Evolutionary conservation across 2,329 filamentous ascomycete genomes (phyloP).

Genomic region (Fusarium miscanthi): DNA sequence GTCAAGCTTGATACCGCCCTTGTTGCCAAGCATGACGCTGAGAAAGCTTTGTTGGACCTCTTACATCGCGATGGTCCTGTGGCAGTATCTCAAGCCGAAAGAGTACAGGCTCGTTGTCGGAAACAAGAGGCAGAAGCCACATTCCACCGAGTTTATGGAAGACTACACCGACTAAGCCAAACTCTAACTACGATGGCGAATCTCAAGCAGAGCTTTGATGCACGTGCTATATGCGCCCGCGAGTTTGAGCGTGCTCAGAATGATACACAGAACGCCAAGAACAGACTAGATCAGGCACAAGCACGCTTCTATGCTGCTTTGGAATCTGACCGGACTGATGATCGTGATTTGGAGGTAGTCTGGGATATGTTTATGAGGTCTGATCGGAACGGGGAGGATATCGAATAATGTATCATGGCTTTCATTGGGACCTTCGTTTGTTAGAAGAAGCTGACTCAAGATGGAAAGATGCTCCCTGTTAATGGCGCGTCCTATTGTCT

Average conservation of each 20-base stretch:
- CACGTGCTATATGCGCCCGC: accelerated
- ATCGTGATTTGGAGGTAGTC: neutral
- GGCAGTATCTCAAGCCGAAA: neutral
- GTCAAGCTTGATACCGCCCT: neutral
- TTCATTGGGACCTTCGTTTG: neutral
- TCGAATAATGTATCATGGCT: neutral
- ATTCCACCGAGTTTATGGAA: neutral
- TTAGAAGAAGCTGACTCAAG: neutral
- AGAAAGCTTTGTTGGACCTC: neutral
- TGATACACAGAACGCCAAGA: neutral
- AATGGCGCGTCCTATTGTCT: accelerated
- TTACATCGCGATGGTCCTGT: neutral
- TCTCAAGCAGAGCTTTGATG: neutral
- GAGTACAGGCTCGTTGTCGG: neutral
- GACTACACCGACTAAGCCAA: neutral
- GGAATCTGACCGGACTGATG: neutral
- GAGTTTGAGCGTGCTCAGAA: neutral
- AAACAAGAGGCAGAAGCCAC: neutral
- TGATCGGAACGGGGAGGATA: neutral
- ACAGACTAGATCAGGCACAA: neutral
- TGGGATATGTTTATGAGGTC: neutral
- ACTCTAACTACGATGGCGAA: neutral
- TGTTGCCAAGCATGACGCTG: accelerated
- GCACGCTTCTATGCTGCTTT: neutral
- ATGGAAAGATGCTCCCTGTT: neutral